Evolutionary conservation across 208 protist genomes (phyloP), one percentile per base, ranked within the genome.

Genomic region (Trypanosoma platydactyli): DNA sequence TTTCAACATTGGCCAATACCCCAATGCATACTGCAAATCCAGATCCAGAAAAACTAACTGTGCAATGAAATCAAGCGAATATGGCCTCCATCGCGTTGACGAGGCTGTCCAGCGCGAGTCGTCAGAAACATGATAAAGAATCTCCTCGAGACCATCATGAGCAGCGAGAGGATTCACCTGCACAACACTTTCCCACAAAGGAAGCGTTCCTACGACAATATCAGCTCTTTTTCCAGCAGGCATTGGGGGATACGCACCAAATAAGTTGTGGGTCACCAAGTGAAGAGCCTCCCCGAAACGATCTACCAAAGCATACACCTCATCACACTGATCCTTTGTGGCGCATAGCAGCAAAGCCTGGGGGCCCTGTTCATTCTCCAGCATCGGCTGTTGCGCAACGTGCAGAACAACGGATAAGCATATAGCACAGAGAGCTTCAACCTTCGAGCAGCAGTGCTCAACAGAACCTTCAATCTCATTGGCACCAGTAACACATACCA

Each of bases 241-340:
- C 46, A 89, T 84, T 6, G 81, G 67, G 33, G 87, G 87, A 40
- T 82, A 87, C 13, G 68, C 75, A 12, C 84, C 87, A 69, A 89
- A 93, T 54, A 93, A 61, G 33, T 93, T 93, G 76, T 93, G 87
- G 50, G 85, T 81, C 2, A 93, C 68, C n/a, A 93, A 67, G 64
- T 93, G 83, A 59, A 93, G 69, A 30, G 74, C 76, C 4, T 60
- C 13, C 64, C 77, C 78, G 54, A 88, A 82, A 16, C 68, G 64
- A 64, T 84, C 78, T 16, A 90, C 54, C 24, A 78, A 60, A 35
- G 55, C 76, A 6, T 80, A 58, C 13, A 87, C 48, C 68, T 88
- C 87, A 49, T 84, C 83, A 66, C 87, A 93, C 58, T 89, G 79
- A 48, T 82, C 77, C 59, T 90, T 84, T 13, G 87, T 86, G 18